These are phyloP conservation scores for Colletotrichum scovillei DNA, from an alignment of 2,329 filamentous ascomycete species.

Conservation along the genomic window DNA sequence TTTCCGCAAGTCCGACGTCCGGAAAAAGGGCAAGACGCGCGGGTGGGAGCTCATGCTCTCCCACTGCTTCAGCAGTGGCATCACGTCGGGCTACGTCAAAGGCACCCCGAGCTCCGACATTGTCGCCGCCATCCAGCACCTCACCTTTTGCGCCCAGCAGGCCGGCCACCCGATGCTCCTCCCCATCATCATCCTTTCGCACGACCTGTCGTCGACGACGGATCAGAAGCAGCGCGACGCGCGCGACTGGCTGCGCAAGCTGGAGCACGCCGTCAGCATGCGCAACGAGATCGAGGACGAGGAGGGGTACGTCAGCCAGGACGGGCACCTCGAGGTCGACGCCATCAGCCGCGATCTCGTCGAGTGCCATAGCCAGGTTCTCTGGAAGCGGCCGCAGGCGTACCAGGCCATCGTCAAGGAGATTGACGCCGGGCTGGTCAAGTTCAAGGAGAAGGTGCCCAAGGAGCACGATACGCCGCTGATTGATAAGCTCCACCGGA, in stretches of 20 bases:
- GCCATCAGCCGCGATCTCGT: conserved; percentile 71
- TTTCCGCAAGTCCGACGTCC: conserved; percentile 74
- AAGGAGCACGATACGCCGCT: conserved; percentile 44
- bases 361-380: conserved; percentile 71
- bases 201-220: conserved; percentile 66
- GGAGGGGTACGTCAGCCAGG: conserved; percentile 64
- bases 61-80: conserved; percentile 62
- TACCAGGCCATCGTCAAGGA: conserved; percentile 65
- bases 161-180: conserved; percentile 69
- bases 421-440: conserved; percentile 59
- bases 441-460: conserved; percentile 48
- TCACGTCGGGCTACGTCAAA: conserved; percentile 72
- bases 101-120: conserved; percentile 69
- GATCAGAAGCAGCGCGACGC: conserved; percentile 73
- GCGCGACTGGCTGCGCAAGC: conserved; percentile 69
- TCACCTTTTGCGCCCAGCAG: conserved; percentile 60
- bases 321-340: conserved; percentile 66
- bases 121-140: conserved; percentile 58
- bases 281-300: conserved; percentile 68
- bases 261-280: conserved; percentile 72
- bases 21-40: conserved; percentile 71
- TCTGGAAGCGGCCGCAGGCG: conserved; percentile 73
- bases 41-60: conserved; percentile 75
- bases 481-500: conserved; percentile 60
- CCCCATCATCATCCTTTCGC: conserved; percentile 67